Conservation (phyloP, 495 filamentous ascomycete genomes). For the Podospora comata region DNA sequence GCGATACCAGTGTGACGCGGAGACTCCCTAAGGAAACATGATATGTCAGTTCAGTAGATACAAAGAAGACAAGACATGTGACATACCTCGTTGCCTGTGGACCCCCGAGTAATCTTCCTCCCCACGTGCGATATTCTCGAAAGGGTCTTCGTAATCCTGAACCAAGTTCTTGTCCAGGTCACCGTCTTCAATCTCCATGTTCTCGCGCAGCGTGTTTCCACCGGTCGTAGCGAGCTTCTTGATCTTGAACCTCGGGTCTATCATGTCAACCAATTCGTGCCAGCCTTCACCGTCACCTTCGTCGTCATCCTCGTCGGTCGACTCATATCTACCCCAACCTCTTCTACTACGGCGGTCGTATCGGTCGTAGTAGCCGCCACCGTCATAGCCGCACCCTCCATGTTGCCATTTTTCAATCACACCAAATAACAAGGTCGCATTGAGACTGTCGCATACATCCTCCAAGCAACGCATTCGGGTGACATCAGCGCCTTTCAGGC, state of each 20-base stretch:
- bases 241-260: constrained; percentile 18
- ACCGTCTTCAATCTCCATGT: constrained; percentile 19
- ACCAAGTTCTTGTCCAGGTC: constrained; percentile 32
- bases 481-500: constrained; percentile 44
- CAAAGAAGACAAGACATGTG: not conserved
- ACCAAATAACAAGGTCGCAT: constrained; percentile 39
- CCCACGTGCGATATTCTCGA: constrained; percentile 33
- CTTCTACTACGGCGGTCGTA: constrained; percentile 16
- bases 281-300: constrained; percentile 9
- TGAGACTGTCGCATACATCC: constrained; percentile 33
- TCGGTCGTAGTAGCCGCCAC: not conserved
- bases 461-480: constrained; percentile 28
- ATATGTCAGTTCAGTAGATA: constrained; percentile 8
- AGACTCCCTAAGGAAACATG: constrained; percentile 19
- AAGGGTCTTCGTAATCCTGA: constrained; percentile 28
- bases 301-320: constrained; percentile 17
- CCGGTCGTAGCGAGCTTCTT: constrained; percentile 32
- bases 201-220: constrained; percentile 22
- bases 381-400: constrained; percentile 14
- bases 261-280: constrained; percentile 26
- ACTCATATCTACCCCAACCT: constrained; percentile 18
- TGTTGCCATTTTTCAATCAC: constrained; percentile 35
- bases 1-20: constrained; percentile 36
- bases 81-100: constrained; percentile 37
- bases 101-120: constrained; percentile 38